phyloP scores from a whole-genome alignment of 495 filamentous ascomycete genomes.

The Daldinia grandis region DNA sequence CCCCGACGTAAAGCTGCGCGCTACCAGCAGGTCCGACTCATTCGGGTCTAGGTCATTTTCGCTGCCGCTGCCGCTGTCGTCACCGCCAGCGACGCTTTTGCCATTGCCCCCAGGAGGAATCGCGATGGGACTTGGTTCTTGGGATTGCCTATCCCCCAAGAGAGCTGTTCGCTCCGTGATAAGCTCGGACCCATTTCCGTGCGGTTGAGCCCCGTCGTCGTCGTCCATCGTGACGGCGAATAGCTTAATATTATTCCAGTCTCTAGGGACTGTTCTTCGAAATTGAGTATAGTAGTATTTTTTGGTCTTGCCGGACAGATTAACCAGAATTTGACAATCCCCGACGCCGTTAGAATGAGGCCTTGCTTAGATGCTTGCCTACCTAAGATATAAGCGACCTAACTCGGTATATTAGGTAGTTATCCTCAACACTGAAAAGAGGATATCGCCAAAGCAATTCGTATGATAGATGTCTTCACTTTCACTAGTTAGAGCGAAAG shows the following conservation, averaged over 20 bases:
- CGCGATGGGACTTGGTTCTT: conserved; percentile 10
- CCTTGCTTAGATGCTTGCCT: neutral
- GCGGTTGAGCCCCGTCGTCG: neutral
- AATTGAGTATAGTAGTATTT: neutral
- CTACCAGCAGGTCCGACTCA: conserved; percentile 53
- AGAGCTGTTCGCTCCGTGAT: conserved; percentile 30
- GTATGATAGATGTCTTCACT: neutral
- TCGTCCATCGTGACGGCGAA: neutral
- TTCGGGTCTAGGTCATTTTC: conserved; percentile 47
- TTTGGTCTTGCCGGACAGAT: neutral
- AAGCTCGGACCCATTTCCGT: conserved; percentile 6
- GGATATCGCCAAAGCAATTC: neutral
- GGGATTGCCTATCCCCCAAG: conserved; percentile 9
- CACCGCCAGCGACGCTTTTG: conserved; percentile 10
- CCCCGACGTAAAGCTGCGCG: conserved; percentile 48
- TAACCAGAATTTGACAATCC: neutral
- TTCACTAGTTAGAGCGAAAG: neutral
- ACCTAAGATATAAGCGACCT: neutral
- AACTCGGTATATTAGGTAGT: neutral
- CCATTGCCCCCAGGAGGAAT: conserved; percentile 17
- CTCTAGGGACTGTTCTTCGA: neutral
- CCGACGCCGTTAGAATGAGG: neutral
- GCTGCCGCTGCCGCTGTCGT: conserved; percentile 25
- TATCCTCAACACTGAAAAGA: neutral
- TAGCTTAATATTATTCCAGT: neutral